These are phyloP conservation scores for Moniliella sp. DNA, from an alignment of 1,284 basidiomycete genomes.

Conservation along the genomic window DNA sequence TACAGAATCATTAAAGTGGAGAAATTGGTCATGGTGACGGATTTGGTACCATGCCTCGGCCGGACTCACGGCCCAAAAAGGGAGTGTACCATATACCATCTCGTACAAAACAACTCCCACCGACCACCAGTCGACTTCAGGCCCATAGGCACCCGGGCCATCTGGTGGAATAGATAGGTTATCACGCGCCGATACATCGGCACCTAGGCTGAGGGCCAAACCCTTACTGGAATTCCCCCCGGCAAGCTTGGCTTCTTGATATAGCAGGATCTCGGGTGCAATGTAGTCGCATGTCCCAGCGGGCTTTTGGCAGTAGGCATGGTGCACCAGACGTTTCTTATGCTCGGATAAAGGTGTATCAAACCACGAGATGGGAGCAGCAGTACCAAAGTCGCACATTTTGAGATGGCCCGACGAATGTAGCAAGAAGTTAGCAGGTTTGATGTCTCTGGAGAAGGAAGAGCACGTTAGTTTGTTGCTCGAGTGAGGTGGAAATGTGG, in stretches of 20 bases:
- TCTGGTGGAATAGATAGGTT: neutral
- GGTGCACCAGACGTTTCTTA: conserved; percentile 12
- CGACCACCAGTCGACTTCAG: conserved; percentile 32
- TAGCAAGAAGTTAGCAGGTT: conserved; percentile 29
- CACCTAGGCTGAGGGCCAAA: too few relatives aligned
- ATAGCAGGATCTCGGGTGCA: conserved; percentile 26
- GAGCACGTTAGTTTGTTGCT: too few relatives aligned
- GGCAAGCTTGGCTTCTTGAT: conserved; percentile 14
- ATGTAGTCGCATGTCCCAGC: conserved; percentile 31
- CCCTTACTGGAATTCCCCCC: too few relatives aligned
- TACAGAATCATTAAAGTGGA: conserved; percentile 7
- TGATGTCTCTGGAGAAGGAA: conserved; percentile 14
- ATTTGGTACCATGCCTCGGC: conserved; percentile 25
- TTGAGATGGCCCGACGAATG: conserved; percentile 23
- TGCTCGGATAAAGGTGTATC: too few relatives aligned
- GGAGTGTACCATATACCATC: conserved; percentile 22
- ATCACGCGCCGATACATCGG: too few relatives aligned
- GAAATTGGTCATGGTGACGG: conserved; percentile 13
- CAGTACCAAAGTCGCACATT: conserved; percentile 29
- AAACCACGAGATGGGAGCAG: conserved; percentile 25
- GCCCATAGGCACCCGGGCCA: conserved; percentile 18
- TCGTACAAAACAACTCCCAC: conserved; percentile 30
- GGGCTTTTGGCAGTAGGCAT: conserved; percentile 19
- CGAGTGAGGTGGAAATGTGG: neutral
- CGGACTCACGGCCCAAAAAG: conserved; percentile 24